Base-by-base conservation (phyloP, 768 basidiomycete genomes). In the Boletus subcaerulescens region DNA sequence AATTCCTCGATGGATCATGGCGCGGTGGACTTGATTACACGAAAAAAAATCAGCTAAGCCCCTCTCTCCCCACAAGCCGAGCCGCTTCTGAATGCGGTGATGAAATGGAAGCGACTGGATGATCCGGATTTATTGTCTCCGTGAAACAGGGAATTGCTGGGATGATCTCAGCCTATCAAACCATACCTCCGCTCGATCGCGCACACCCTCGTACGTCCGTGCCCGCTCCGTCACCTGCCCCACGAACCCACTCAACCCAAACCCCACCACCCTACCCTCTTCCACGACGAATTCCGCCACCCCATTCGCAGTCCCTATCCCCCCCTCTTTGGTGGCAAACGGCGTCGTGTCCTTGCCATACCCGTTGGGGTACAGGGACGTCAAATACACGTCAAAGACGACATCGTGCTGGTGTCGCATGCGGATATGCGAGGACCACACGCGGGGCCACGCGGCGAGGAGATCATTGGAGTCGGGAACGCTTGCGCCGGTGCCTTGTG, bases 361-460 rank as follows among this genome's bases (percentile, higher is more conserved):
- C 7, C 77, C 76, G 0, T 69, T 24, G 1, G 74, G 71, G 56
- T 72, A 77, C 3, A 76, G 60, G 4, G 58, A 58, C 6, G 71
- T 65, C 3, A 63, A 48, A 11, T 53, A 22, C 5, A 68, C 33
- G 0, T 42, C 42, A 52, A 73, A 75, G 5, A 52, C 36, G 13
- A 60, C 32, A 10, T 56, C 68, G 24, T 56, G 50, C 38, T 32
- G 24, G 50, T 60, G 62, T n/a, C 40, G 52, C 50, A 74, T 46
- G 5, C 74, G 72, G 17, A 76, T 33, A 56, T 80, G 77, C n/a
- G 73, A 69, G 0, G 69, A 63, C 72, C 70, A 75, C 31, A 69
- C 29, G 12, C 68, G 70, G 3, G 69, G 64, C 68, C 73, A 74
- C 15, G 56, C 61, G 0, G 67, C 68, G 53, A 73, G 61, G 7